These are phyloP conservation scores for Aureobasidium sp. DNA, from an alignment of 2,329 filamentous ascomycete genomes.

Conservation along the genomic window DNA sequence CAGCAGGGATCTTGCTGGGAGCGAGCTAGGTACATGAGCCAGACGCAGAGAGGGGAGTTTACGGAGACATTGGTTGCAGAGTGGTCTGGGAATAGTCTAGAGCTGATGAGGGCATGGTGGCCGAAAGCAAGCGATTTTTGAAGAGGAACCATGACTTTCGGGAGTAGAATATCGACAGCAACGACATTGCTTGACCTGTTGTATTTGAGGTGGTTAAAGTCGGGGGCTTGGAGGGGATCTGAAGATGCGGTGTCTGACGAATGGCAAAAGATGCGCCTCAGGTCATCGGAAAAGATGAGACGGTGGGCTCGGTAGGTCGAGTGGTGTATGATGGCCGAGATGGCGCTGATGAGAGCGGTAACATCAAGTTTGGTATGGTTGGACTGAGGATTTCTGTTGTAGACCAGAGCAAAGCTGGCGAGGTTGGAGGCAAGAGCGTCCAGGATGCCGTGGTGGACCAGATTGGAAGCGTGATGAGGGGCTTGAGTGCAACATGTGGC, in stretches of 20 bases:
- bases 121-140: constrained; percentile 18
- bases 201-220: neutral
- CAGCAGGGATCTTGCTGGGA: constrained; percentile 32
- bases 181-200: neutral
- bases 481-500: constrained; percentile 49
- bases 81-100: constrained; percentile 15
- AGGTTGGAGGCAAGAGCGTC: constrained; percentile 71
- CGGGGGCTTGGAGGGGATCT: neutral
- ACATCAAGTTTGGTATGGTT: constrained; percentile 43
- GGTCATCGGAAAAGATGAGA: constrained; percentile 41
- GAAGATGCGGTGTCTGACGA: neutral
- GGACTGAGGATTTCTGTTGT: constrained; percentile 42
- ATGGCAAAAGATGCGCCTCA: constrained; percentile 25
- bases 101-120: constrained; percentile 12
- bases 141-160: constrained; percentile 17
- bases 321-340: constrained; percentile 67
- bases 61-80: constrained; percentile 33
- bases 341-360: constrained; percentile 64
- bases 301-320: constrained; percentile 73
- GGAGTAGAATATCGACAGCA: constrained; percentile 15
- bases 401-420: constrained; percentile 29
- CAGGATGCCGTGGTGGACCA: constrained; percentile 67
- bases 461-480: constrained; percentile 27
- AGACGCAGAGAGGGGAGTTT: constrained; percentile 41
- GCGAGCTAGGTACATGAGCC: constrained; percentile 41